Base-by-base conservation (phyloP, 2,329 filamentous ascomycete genomes). In the Cadophora sp. region DNA sequence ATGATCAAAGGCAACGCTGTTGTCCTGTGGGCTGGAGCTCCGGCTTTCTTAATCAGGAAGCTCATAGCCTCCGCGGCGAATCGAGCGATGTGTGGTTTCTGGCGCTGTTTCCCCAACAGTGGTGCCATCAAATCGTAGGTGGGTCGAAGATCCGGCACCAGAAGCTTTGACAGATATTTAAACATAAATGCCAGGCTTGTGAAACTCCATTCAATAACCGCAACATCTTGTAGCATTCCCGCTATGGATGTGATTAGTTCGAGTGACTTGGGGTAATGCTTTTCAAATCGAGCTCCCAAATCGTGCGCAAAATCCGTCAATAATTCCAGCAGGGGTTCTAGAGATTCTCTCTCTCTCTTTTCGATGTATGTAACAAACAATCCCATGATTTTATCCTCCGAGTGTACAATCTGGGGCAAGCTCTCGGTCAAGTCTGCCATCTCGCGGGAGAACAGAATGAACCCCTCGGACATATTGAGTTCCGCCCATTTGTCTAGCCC, bases 151-250 rank as follows among this genome's bases (percentile, higher is more conserved):
- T 99, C 92, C 4, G 93, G 91, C 0, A 96, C 92, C 26, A 99
- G 81, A 0, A 98, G 86, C 71, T 93, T 90, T 1, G 94, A 97
- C 5, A 99, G 87, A 77, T 98, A 98, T 78, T 99, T 99, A 87
- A 99, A 97, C 50, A 98, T 84, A 84, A 97, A 99, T 56, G 96
- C 94, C 66, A 99, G 84, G 74, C 93, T 94, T 14, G 91, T 93
- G 81, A 99, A 99, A 62, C 93, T 95, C 94, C 95, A 98, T 81
- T 99, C 96, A 62, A 98, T 92, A n/a, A 97, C 94, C 71, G 94
- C 92, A 29, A 92, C 90, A 76, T 92, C 91, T 66, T 92, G 86
- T 64, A 92, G 89, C 74, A 89, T 91, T 64, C 90, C 90, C 12
- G 94, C 94, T 72, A 98, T 87, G 19, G 89, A 88, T 48, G 92